phyloP scores from a whole-genome alignment of 768 basidiomycete species.

The Phaeolepiota aurea region DNA sequence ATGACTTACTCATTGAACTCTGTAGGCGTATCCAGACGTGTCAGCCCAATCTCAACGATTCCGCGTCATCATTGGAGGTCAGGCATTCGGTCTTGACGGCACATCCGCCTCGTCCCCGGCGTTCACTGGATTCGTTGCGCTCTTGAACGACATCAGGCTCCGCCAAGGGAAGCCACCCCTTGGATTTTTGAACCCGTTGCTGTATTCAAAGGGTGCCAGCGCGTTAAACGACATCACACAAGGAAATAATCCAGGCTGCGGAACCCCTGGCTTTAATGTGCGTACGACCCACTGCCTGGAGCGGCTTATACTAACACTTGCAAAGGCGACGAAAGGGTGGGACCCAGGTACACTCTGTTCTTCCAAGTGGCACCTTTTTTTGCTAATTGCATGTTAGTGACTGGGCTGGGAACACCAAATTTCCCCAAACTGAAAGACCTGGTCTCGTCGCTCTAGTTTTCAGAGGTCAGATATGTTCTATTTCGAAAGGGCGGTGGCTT shows the following conservation, averaged over 20 bases:
- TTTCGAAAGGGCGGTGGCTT: too few species aligned
- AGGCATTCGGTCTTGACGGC: constrained; percentile 32
- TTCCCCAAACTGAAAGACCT: constrained; percentile 37
- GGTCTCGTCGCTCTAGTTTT: too few species aligned
- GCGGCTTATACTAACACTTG: neutral
- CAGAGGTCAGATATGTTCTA: too few species aligned
- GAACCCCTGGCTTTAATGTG: constrained; percentile 54
- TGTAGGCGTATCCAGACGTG: constrained; percentile 39
- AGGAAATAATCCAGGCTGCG: constrained; percentile 48
- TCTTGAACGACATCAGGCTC: constrained; percentile 54
- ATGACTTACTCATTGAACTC: neutral
- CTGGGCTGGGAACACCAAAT: constrained; percentile 47
- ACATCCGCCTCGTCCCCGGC: constrained; percentile 59
- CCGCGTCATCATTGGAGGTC: constrained; percentile 35
- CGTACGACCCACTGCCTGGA: constrained; percentile 8
- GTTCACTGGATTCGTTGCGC: constrained; percentile 50
- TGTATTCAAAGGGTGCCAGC: constrained; percentile 33
- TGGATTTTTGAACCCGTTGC: constrained; percentile 58
- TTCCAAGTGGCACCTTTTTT: neutral
- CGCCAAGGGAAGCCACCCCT: constrained; percentile 31
- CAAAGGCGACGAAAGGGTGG: constrained; percentile 10
- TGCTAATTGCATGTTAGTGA: constrained; percentile 22
- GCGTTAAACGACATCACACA: constrained; percentile 49
- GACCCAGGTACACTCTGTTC: constrained; percentile 38
- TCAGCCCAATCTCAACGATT: constrained; percentile 46